Evolutionary conservation across 2,329 filamentous ascomycete species (phyloP).

Genomic region (Lojkania enalia): DNA sequence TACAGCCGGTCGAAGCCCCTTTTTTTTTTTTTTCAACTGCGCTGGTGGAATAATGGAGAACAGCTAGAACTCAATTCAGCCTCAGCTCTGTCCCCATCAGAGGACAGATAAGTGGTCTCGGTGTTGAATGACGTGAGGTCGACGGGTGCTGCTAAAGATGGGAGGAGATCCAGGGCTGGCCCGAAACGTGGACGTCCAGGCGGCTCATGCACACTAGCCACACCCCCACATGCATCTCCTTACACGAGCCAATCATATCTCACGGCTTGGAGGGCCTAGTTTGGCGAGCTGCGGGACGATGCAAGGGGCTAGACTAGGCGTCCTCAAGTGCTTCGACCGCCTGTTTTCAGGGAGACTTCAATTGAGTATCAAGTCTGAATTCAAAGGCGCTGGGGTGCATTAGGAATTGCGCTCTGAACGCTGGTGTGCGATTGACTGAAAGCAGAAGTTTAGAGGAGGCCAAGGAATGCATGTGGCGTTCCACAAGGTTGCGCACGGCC

Average conservation of each 20-base stretch:
- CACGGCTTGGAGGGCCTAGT: neutral
- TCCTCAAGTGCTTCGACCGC: neutral
- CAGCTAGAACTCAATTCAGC: too few relatives aligned
- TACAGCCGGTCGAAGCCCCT: too few relatives aligned
- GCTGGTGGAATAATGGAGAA: too few relatives aligned
- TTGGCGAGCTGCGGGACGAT: neutral
- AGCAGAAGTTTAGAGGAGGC: neutral
- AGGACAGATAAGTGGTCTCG: too few relatives aligned
- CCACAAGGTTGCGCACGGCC: conserved; percentile 4
- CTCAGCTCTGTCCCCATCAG: too few relatives aligned
- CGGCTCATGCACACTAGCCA: neutral
- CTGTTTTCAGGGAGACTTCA: neutral
- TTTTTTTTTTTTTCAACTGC: too few relatives aligned
- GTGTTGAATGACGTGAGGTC: too few relatives aligned
- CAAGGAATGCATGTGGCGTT: conserved; percentile 3
- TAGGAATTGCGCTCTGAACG: neutral
- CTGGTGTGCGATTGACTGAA: neutral
- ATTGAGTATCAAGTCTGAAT: neutral
- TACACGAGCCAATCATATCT: neutral
- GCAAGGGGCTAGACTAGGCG: neutral
- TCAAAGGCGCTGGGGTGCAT: neutral
- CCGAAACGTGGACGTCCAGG: too few relatives aligned
- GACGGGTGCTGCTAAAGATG: too few relatives aligned
- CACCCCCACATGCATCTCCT: neutral
- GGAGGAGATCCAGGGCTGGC: too few relatives aligned